Percentiles rank a stretch among this genome's conserved stretches.
Conservation (phyloP, 1,284 basidiomycete species). For the Moesziomyces sp. region DNA sequence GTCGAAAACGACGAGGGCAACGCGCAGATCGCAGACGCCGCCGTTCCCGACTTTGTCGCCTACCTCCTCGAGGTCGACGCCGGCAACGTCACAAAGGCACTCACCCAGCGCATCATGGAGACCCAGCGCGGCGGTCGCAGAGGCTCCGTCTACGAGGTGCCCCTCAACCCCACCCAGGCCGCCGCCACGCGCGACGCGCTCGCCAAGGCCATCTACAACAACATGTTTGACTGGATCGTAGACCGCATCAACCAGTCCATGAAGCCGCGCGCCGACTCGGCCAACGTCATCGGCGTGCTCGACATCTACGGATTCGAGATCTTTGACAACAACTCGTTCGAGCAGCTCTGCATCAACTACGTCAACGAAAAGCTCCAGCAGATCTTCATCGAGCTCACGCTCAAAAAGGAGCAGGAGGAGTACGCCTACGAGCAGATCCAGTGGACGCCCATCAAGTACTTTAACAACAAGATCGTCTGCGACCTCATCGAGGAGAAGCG, state of each 20-base stretch:
- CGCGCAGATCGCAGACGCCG: slow-evolving; percentile 80
- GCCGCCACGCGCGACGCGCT: slow-evolving; percentile 88
- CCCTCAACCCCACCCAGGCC: slow-evolving; percentile 92
- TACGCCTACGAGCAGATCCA: slow-evolving; percentile 98
- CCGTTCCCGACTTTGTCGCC: slow-evolving; percentile 93
- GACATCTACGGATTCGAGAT: slow-evolving; percentile 95
- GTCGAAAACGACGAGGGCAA: slow-evolving; percentile 89
- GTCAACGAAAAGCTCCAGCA: slow-evolving; percentile 99
- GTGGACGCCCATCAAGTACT: slow-evolving; percentile 91
- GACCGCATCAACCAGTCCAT: slow-evolving; percentile 94
- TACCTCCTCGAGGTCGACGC: slow-evolving; percentile 92
- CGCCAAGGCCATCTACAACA: slow-evolving; percentile 97
- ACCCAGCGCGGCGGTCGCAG: slow-evolving; percentile 81
- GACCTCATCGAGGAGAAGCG: slow-evolving; percentile 96
- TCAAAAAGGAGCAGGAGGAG: slow-evolving; percentile 99
- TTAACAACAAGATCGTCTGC: slow-evolving; percentile 80
- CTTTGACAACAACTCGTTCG: slow-evolving; percentile 98
- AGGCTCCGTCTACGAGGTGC: slow-evolving; percentile 96
- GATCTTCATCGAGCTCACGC: slow-evolving; percentile 95
- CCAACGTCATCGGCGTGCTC: slow-evolving; percentile 94
- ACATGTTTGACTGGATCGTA: slow-evolving; percentile 99
- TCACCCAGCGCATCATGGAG: slow-evolving; percentile 89
- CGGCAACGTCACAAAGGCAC: slow-evolving; percentile 81
- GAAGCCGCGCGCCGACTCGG: slow-evolving; percentile 78
- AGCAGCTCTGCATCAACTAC: slow-evolving; percentile 99